Evolutionary conservation across 768 basidiomycete genomes (phyloP), one percentile per base, ranked within the genome.

Genomic region (Leccinellum rugosiceps): DNA sequence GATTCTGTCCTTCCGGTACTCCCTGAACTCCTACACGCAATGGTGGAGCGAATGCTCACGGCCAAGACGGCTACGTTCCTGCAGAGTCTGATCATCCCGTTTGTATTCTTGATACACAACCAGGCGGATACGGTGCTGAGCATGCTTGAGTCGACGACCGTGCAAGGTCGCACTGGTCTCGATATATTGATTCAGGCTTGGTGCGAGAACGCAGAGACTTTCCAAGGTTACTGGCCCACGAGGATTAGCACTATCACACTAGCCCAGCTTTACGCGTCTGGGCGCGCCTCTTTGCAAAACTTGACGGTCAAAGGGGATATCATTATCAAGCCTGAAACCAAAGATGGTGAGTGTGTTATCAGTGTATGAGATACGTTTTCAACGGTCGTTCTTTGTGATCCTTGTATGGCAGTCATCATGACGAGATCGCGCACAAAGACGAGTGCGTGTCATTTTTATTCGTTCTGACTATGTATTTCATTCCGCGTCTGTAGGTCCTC

Each of bases 161-260:
- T 87, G 10, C 76, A 82, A 46, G 84, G 80, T 21, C 80, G 84
- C 28, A 79, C 81, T 0, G 92, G 83, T 0, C 80, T 98, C n/a
- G 87, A 94, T 58, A 81, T 98, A 48, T 78, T 99, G n/a, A 80
- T 98, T 26, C 83, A 87, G 55, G 87, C 90, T 0, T 98, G 95
- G 96, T 92, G 90, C 66, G 96, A 99, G 70, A 95, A 94, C 65
- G 87, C 88, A 13, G 90, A 93, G 72, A 92, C 88, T 5, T 91
- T 98, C 80, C 92, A 94, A 67, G 95, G 97, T 30, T 93, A 88
- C 72, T 98, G 96, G 95, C 87, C 92, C 10, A 84, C 86, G 4
- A 84, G 92, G 31, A 81, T 96, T 65, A 94, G 92, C 71, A 87
- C 84, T 38, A 75, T 98, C 54, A 95, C 89, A 1, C 75, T 99